Evolutionary conservation across 306 rosid genomes (phyloP).

Genomic region (Luffa aegyptiaca): DNA sequence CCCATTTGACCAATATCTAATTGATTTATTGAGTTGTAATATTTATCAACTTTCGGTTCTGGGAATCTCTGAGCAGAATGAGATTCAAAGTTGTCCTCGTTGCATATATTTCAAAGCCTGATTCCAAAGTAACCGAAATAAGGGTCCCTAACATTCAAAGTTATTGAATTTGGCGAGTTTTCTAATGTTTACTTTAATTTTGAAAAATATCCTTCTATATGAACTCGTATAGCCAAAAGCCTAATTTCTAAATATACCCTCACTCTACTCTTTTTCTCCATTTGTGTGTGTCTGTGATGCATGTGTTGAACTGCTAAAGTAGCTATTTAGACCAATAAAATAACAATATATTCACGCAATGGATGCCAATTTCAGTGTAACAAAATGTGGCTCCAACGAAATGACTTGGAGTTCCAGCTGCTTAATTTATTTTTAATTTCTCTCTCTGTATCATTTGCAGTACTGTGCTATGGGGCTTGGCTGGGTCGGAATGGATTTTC

Average conservation of each 20-base stretch:
- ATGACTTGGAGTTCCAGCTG: neutral
- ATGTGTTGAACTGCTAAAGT: neutral
- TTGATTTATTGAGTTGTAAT: neutral
- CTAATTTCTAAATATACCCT: neutral
- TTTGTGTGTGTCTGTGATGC: neutral
- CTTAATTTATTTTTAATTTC: slow-evolving; percentile 17
- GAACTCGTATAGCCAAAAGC: neutral
- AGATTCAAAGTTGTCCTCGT: neutral
- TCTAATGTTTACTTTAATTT: neutral
- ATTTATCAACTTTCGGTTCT: neutral
- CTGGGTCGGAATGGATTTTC: slow-evolving; percentile 98
- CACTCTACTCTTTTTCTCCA: neutral
- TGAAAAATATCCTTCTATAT: slow-evolving; percentile 9
- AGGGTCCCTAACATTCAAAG: neutral
- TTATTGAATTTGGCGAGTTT: neutral
- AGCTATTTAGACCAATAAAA: neutral
- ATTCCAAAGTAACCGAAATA: neutral
- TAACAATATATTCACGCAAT: neutral
- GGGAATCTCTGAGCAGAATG: neutral
- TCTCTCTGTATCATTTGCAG: slow-evolving; percentile 36
- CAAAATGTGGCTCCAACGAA: neutral
- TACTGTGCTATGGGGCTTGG: slow-evolving; percentile 99
- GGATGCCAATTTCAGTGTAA: neutral
- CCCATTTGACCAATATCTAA: neutral
- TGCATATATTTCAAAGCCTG: neutral